Percentiles rank a stretch among this genome's conserved stretches.
Conservation (phyloP, 1,284 basidiomycete genomes). For the Rhodotorula sp. region DNA sequence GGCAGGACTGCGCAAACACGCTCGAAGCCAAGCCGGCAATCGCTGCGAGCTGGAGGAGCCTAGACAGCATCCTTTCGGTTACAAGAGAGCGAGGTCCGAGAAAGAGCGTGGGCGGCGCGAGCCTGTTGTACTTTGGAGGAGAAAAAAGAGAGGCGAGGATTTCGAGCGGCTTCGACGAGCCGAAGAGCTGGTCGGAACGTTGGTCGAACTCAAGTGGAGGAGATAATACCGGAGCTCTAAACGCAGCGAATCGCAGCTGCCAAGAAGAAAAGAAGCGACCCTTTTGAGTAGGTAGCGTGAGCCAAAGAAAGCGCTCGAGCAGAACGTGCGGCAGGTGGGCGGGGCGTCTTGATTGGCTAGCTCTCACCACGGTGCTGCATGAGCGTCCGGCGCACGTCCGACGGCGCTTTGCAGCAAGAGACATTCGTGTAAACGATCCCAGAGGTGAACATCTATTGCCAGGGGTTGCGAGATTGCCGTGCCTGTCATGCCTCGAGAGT, state of each 20-base stretch:
- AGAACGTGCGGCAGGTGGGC: neutral
- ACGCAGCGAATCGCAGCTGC: neutral
- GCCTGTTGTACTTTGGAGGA: neutral
- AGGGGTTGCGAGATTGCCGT: too few species aligned
- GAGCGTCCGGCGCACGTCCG: too few species aligned
- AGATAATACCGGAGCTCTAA: neutral
- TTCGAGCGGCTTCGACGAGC: neutral
- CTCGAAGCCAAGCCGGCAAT: neutral
- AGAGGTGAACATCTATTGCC: too few species aligned
- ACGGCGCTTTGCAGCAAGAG: too few species aligned
- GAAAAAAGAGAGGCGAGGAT: neutral
- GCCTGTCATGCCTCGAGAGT: too few species aligned
- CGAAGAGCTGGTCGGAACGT: neutral
- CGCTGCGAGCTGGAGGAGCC: conserved; percentile 1
- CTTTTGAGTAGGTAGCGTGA: neutral
- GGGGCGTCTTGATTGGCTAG: too few species aligned
- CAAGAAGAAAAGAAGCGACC: neutral
- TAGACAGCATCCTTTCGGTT: conserved; percentile 10
- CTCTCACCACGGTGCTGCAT: too few species aligned
- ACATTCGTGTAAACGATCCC: too few species aligned
- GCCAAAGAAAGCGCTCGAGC: neutral
- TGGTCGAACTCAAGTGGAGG: neutral
- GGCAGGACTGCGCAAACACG: neutral
- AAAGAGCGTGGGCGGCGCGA: neutral
- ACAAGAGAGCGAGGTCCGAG: neutral